Base-by-base conservation (phyloP, 108 stramenopile genomes). In the Fistulifera solaris region DNA sequence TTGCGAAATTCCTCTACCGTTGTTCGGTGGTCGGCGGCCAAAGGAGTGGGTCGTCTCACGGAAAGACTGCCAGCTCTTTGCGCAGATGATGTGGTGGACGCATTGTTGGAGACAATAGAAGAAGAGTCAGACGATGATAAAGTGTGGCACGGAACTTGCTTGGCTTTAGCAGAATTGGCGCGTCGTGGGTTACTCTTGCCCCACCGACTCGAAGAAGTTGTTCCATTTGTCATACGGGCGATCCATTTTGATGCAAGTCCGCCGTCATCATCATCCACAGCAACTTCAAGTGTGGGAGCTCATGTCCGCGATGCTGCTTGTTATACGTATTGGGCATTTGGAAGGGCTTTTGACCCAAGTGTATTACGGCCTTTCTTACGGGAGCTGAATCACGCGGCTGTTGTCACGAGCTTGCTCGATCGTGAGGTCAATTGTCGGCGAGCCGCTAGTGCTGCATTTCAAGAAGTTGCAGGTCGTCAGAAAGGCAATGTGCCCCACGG, bases 281-380 rank as follows among this genome's bases (percentile, higher is more conserved):
- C 31, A 35, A 35, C 31, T 35, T 35, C 86, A 22, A 90, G 93
- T 53, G 89, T 98, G 0, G 99, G 99, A 0, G 71, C 96, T 0
- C 89, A 99, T 59, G 99, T 99, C 25, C 68, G 99, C 15, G 99
- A 99, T 68, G 95, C 99, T 1, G 94, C 94, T 15, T 98, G 96
- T 54, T 99, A 99, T 61, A 94, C 96, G 10, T 96, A 87, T 63
- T 99, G 99, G 99, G 96, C 99, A 0, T 95, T 98, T 63, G 96
- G 97, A 6, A 71, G 99, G 40, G 97, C 99, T 6, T 99, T 98
- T 63, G 73, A 74, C 19, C 95, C 98, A 15, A 49, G 54, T 6
- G 70, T 87, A 14, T 60, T 96, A 71, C 65, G 42, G 35, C 85
- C 87, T 6, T 81, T 76, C 61, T 75, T 96, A 2, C 48, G 56